Evolutionary conservation across 371 early-diverging fungal genomes (phyloP).

Genomic region (Fennellomyces sp.): DNA sequence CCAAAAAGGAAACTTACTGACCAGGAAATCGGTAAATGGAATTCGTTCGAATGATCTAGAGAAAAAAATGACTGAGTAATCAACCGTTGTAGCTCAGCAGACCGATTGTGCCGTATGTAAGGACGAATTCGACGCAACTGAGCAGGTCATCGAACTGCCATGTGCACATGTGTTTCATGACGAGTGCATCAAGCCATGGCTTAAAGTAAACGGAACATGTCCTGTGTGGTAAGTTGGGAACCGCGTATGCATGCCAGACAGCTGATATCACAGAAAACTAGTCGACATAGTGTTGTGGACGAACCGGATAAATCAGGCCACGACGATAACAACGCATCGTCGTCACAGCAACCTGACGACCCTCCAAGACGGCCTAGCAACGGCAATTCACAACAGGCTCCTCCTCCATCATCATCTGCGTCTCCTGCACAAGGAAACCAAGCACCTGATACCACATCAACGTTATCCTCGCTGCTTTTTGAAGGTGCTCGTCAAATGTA

Average conservation of each 20-base stretch:
- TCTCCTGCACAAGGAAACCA: background rate
- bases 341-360: background rate
- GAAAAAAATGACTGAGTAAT: background rate
- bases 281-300: background rate
- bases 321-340: background rate
- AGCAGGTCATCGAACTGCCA: slow-evolving; percentile 66
- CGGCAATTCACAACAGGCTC: background rate
- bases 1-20: slow-evolving; percentile 49
- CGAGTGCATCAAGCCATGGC: slow-evolving; percentile 90
- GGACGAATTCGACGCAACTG: slow-evolving; percentile 68
- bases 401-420: background rate
- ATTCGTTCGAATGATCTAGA: slow-evolving; percentile 3
- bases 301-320: background rate
- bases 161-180: slow-evolving; percentile 88
- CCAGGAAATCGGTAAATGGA: slow-evolving; percentile 47
- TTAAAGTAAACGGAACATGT: slow-evolving; percentile 84
- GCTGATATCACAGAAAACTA: background rate
- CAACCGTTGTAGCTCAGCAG: slow-evolving; percentile 34
- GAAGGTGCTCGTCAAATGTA: background rate
- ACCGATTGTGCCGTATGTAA: slow-evolving; percentile 82
- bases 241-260: background rate
- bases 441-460: slow-evolving; percentile 5
- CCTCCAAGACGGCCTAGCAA: background rate
- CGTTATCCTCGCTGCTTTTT: slow-evolving; percentile 8
- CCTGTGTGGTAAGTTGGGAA: slow-evolving; percentile 81